Conservation (phyloP, 148 eudicot species). For the Camellia sinensis region DNA sequence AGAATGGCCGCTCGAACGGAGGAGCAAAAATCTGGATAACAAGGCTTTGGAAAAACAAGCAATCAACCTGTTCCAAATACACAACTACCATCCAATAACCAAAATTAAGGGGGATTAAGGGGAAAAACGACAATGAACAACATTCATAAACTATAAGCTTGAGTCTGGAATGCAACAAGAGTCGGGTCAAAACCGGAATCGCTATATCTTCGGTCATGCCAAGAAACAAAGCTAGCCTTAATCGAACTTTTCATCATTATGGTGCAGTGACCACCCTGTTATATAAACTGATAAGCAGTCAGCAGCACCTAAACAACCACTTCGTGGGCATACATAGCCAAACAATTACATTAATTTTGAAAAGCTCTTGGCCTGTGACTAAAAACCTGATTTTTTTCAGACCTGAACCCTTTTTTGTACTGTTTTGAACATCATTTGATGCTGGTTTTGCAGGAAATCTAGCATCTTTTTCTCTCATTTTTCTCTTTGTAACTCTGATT, state of each 20-base stretch:
- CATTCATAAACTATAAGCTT: no score
- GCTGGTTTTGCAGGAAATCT: neutral
- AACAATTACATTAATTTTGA: neutral
- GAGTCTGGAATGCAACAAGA: no score
- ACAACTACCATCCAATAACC: no score
- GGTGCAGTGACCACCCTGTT: neutral
- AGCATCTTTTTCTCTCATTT: neutral
- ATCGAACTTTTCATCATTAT: neutral
- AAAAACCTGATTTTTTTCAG: neutral
- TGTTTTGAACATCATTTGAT: neutral
- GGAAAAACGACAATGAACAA: no score
- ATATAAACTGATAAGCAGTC: neutral
- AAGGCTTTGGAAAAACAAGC: no score
- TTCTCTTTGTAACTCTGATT: neutral
- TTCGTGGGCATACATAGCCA: neutral
- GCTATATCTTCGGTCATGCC: neutral
- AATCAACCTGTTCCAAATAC: no score
- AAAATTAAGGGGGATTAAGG: no score
- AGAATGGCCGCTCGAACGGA: no score
- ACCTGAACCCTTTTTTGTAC: neutral
- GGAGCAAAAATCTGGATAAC: no score
- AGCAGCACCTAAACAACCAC: neutral
- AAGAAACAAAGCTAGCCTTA: neutral
- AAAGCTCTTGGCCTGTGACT: neutral
- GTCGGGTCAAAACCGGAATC: no score